Percentiles rank a stretch among this genome's conserved stretches.
These are phyloP conservation scores for Leishmania amazonensis DNA, from an alignment of 208 protist genomes.

Conservation along the genomic window DNA sequence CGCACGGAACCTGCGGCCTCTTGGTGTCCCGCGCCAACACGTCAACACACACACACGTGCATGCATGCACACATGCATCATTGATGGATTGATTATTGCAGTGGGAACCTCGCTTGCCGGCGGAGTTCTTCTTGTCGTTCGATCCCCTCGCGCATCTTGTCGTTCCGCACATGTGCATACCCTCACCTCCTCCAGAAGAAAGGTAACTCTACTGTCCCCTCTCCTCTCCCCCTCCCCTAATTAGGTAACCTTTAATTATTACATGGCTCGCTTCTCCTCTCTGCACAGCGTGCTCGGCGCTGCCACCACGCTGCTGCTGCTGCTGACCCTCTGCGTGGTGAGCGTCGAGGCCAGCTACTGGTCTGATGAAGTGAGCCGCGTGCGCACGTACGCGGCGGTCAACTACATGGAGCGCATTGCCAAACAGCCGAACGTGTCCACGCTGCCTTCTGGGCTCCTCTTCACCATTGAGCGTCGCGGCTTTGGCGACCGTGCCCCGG, in stretches of 20 bases:
- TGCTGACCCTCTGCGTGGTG: constrained; percentile 10
- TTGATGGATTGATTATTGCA: neutral
- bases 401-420: constrained; percentile 52
- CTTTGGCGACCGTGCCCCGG: constrained; percentile 50
- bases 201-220: neutral
- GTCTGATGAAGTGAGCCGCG: constrained; percentile 49
- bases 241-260: neutral
- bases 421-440: constrained; percentile 43
- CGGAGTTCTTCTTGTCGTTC: neutral
- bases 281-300: neutral
- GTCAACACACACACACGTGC: neutral
- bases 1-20: neutral
- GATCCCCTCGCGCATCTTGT: neutral
- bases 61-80: neutral
- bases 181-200: neutral
- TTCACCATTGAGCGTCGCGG: constrained; percentile 56
- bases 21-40: neutral
- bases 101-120: neutral
- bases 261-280: constrained; percentile 14
- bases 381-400: constrained; percentile 42
- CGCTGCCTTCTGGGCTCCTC: constrained; percentile 76
- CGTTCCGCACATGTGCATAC: neutral
- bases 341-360: constrained; percentile 36
- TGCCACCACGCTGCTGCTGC: constrained; percentile 19
- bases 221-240: neutral